phyloP scores from a whole-genome alignment of 2,329 filamentous ascomycete genomes.

The Venturia aucupariae region DNA sequence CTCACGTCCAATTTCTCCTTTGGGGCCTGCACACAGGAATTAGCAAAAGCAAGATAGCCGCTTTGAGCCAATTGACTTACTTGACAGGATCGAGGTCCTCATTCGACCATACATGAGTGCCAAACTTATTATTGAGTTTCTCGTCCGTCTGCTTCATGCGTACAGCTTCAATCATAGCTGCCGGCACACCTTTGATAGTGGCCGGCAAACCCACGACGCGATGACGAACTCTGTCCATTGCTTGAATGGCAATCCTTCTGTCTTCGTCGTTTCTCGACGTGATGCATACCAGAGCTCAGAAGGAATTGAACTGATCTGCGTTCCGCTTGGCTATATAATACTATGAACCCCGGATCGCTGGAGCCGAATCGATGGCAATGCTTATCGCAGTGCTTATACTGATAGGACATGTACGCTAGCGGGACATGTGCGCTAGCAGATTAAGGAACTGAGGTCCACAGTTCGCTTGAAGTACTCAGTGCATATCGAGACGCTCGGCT shows the following conservation, averaged over 20 bases:
- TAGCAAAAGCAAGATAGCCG: background rate
- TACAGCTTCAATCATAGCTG: background rate
- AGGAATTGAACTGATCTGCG: background rate
- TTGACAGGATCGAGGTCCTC: background rate
- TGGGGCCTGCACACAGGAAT: background rate
- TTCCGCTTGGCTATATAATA: background rate
- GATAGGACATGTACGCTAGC: background rate
- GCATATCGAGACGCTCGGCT: background rate
- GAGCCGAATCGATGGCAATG: background rate
- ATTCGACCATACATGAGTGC: background rate
- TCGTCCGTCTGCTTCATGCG: background rate
- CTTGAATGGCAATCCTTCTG: background rate
- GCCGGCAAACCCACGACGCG: background rate
- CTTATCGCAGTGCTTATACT: background rate
- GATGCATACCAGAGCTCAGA: background rate
- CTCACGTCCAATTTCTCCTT: background rate
- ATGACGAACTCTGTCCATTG: background rate
- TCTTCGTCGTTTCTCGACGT: background rate
- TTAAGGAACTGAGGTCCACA: too few species aligned
- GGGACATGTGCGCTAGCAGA: background rate
- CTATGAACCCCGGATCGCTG: background rate
- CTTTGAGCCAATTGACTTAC: background rate
- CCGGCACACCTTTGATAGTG: background rate
- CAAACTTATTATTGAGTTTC: background rate
- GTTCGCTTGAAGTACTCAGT: background rate